These are phyloP conservation scores for Claviceps maximensis DNA, from an alignment of 2,329 filamentous ascomycete species.

Conservation along the genomic window DNA sequence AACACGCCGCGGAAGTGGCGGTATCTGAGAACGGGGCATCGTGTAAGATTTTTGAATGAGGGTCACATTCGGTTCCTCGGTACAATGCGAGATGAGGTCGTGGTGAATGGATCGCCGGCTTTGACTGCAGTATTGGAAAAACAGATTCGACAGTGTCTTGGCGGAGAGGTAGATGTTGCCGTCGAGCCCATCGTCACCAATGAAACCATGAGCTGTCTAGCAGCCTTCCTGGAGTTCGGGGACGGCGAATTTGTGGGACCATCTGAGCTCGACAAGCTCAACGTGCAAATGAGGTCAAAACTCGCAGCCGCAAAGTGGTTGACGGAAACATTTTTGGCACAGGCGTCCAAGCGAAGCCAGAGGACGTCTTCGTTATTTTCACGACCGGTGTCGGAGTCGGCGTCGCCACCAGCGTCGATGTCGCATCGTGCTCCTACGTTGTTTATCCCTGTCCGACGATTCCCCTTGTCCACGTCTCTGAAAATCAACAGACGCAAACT, in stretches of 20 bases:
- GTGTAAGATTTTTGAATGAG: slow-evolving; percentile 33
- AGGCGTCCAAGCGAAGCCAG: slow-evolving; percentile 8
- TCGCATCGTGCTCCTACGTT: slow-evolving; percentile 31
- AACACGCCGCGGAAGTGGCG: slow-evolving; percentile 18
- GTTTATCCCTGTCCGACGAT: slow-evolving; percentile 33
- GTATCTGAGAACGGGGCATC: slow-evolving; percentile 37
- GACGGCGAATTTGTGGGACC: slow-evolving; percentile 23
- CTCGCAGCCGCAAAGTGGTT: slow-evolving; percentile 30
- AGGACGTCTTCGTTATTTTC: slow-evolving; percentile 16
- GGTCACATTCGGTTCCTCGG: slow-evolving; percentile 36
- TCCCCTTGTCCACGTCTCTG: slow-evolving; percentile 36
- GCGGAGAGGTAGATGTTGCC: slow-evolving; percentile 32
- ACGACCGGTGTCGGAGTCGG: slow-evolving; percentile 14
- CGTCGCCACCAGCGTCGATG: slow-evolving; percentile 16
- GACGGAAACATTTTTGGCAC: slow-evolving; percentile 27
- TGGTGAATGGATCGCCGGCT: slow-evolving; percentile 25
- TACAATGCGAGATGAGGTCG: slow-evolving; percentile 27
- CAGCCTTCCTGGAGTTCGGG: slow-evolving; percentile 36
- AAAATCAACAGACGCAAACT: slow-evolving; percentile 37
- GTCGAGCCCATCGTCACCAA: slow-evolving; percentile 34
- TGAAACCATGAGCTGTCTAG: slow-evolving; percentile 28
- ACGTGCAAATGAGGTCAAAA: slow-evolving; percentile 26
- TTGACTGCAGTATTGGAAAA: slow-evolving; percentile 33
- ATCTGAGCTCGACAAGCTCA: slow-evolving; percentile 26
- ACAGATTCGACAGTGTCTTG: slow-evolving; percentile 32